A percentile compares a stretch with the other conserved stretches of the same genome.
These are phyloP conservation scores for Diaporthe vaccinii DNA, from an alignment of 2,329 filamentous ascomycete species.

Conservation along the genomic window DNA sequence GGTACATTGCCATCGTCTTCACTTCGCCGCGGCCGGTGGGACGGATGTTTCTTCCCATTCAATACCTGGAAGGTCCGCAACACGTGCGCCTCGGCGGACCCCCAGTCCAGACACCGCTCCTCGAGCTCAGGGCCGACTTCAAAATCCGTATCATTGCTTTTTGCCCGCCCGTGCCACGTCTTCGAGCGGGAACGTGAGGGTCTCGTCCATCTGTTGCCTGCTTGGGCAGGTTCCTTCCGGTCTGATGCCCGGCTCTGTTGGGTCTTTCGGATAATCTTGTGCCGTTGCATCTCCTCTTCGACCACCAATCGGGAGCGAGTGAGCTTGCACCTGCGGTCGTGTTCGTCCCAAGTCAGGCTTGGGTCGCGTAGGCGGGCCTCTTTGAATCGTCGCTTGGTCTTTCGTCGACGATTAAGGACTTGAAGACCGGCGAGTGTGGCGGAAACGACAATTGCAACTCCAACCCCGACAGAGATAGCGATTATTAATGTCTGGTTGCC, in stretches of 20 bases:
- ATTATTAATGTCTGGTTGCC: slow-evolving; percentile 11
- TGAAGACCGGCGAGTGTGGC: slow-evolving; percentile 22
- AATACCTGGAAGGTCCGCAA: slow-evolving; percentile 33
- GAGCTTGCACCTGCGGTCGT: slow-evolving; percentile 41
- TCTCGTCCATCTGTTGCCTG: background rate
- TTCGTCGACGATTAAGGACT: slow-evolving; percentile 37
- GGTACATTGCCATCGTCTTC: background rate
- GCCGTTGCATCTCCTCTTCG: slow-evolving; percentile 44
- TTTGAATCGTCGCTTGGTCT: slow-evolving; percentile 30
- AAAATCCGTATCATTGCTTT: background rate
- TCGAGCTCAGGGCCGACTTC: background rate
- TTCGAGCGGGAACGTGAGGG: slow-evolving; percentile 19
- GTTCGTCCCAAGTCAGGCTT: slow-evolving; percentile 44
- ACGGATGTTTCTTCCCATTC: slow-evolving; percentile 26
- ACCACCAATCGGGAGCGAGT: slow-evolving; percentile 43
- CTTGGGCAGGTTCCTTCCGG: background rate
- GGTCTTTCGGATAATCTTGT: slow-evolving; percentile 44
- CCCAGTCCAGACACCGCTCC: slow-evolving; percentile 25
- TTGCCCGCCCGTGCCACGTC: slow-evolving; percentile 32
- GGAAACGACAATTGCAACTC: slow-evolving; percentile 13
- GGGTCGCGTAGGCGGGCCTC: slow-evolving; percentile 43
- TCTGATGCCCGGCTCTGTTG: slow-evolving; percentile 44
- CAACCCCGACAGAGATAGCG: slow-evolving; percentile 15
- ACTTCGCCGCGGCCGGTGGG: background rate
- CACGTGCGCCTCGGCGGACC: slow-evolving; percentile 32